Percentiles rank a stretch among this genome's conserved stretches.
These are phyloP conservation scores for Cytospora leucostoma DNA, from an alignment of 2,329 filamentous ascomycete species.

Conservation along the genomic window DNA sequence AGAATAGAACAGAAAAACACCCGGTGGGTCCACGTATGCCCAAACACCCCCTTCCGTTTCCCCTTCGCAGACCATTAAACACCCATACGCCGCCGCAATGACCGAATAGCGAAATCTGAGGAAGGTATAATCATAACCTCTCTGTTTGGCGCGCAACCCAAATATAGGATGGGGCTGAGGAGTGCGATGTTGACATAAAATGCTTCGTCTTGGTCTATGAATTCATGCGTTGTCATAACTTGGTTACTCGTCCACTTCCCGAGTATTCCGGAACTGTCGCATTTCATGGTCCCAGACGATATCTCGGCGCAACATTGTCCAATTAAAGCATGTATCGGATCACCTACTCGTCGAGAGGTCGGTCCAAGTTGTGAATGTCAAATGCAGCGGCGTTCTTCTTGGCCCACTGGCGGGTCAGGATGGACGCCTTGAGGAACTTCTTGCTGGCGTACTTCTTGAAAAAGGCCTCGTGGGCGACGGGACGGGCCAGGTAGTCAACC, in stretches of 20 bases:
- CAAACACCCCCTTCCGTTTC: conserved; percentile 19
- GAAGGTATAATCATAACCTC: conserved; percentile 20
- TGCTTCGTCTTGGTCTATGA: conserved; percentile 23
- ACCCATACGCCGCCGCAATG: conserved; percentile 29
- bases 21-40: conserved; percentile 14
- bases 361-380: conserved; percentile 50
- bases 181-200: conserved; percentile 24
- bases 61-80: conserved; percentile 24
- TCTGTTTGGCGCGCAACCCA: conserved; percentile 21
- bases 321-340: conserved; percentile 7
- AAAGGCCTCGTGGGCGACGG: conserved; percentile 92
- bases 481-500: conserved; percentile 92
- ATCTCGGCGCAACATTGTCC: background rate
- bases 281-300: conserved; percentile 18
- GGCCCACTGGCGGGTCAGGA: conserved; percentile 89
- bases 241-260: conserved; percentile 19
- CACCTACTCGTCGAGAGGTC: conserved; percentile 53
- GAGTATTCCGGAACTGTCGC: conserved; percentile 15
- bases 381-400: conserved; percentile 71
- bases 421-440: conserved; percentile 97
- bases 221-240: conserved; percentile 24
- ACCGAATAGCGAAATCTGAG: conserved; percentile 28
- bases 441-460: conserved; percentile 99
- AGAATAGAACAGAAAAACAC: conserved; percentile 19
- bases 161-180: conserved; percentile 21